Evolutionary conservation across 306 rosid species (phyloP).

Genomic region (Vigna trinervia): DNA sequence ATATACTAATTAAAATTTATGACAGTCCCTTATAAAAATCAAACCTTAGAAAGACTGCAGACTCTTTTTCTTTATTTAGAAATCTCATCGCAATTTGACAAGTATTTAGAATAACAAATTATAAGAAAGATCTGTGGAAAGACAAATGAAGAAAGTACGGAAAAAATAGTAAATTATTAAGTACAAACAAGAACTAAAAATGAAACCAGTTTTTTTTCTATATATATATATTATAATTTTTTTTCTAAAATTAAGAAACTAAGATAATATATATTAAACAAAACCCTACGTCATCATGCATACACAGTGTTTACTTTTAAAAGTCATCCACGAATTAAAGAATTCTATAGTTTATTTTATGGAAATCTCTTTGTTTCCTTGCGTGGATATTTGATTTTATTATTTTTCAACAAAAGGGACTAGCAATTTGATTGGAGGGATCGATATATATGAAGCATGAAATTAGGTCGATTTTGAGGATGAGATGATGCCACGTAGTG

Average conservation of each 20-base stretch:
- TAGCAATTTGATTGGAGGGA: background rate
- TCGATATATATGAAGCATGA: conserved; percentile 23
- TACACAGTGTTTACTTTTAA: too few species aligned
- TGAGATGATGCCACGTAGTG: conserved; percentile 20
- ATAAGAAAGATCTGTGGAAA: background rate
- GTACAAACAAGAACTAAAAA: background rate
- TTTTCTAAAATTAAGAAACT: too few species aligned
- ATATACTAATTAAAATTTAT: background rate
- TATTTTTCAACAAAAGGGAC: background rate
- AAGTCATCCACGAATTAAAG: too few species aligned
- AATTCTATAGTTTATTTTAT: background rate
- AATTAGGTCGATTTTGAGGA: conserved; percentile 31
- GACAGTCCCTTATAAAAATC: background rate
- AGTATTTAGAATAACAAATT: too few species aligned
- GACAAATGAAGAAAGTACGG: background rate
- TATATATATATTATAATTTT: too few species aligned
- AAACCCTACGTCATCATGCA: too few species aligned
- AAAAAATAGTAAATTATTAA: background rate
- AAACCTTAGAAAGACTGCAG: background rate
- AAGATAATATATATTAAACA: too few species aligned
- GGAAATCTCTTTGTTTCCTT: background rate
- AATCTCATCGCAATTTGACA: background rate
- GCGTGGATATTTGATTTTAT: conserved; percentile 21
- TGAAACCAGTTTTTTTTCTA: background rate
- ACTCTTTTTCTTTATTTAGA: background rate